Conservation (phyloP, 225 moss, liverwort and hornwort species). For the Pleurozium schreberi region DNA sequence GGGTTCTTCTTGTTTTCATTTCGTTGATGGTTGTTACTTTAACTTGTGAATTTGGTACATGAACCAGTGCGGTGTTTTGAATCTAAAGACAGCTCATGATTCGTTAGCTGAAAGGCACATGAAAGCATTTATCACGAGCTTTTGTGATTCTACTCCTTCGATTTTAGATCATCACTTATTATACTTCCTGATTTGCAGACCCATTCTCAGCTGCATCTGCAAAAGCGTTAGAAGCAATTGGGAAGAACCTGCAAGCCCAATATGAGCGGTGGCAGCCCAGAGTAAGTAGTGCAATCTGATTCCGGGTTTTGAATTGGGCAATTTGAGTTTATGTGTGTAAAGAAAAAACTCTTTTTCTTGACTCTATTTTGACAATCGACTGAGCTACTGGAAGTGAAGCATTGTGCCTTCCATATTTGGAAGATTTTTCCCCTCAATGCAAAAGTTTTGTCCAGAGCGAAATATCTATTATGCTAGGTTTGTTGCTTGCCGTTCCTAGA, state of each 20-base stretch:
- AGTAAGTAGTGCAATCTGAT: constrained; percentile 25
- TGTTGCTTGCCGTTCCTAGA: neutral
- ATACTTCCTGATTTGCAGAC: constrained; percentile 33
- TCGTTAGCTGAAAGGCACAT: neutral
- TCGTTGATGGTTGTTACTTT: neutral
- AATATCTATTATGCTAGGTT: neutral
- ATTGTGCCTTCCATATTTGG: neutral
- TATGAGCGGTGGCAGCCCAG: constrained; percentile 98
- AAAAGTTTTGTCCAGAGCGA: neutral
- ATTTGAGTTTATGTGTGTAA: neutral
- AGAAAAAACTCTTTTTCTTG: neutral
- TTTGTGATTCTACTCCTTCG: neutral
- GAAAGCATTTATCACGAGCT: neutral
- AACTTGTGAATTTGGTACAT: neutral
- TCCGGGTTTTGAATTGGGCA: neutral
- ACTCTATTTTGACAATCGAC: neutral
- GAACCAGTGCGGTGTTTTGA: neutral
- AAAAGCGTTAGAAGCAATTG: constrained; percentile 90
- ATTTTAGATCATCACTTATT: neutral
- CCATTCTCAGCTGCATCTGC: constrained; percentile 66
- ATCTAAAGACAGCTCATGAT: neutral
- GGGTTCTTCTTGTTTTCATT: neutral
- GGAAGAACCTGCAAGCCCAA: constrained; percentile 81
- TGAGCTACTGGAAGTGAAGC: neutral
- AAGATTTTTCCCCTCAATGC: neutral